These are phyloP conservation scores for Aspergillus mulundensis DNA, from an alignment of 495 filamentous ascomycete genomes.

Conservation along the genomic window DNA sequence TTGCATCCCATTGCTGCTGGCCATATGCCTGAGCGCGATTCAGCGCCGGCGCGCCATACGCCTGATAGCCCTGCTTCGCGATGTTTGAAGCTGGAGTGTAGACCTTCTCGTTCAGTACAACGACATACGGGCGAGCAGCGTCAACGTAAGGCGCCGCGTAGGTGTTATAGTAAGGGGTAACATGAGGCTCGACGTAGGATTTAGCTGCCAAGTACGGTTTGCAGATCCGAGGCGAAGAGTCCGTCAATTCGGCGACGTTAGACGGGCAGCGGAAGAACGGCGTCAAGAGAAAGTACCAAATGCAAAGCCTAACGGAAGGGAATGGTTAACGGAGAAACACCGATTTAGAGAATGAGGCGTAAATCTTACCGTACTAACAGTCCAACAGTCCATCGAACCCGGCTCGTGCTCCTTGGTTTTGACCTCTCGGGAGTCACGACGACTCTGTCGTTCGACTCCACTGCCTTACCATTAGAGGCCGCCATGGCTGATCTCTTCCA, in stretches of 20 bases:
- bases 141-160: slow-evolving; percentile 83
- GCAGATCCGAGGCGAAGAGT: slow-evolving; percentile 74
- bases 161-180: slow-evolving; percentile 80
- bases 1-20: slow-evolving; percentile 70
- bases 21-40: slow-evolving; percentile 60
- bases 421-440: slow-evolving; percentile 8
- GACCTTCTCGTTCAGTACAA: slow-evolving; percentile 59
- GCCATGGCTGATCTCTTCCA: slow-evolving; percentile 19
- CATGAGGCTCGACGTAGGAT: slow-evolving; percentile 65
- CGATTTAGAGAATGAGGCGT: background rate
- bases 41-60: slow-evolving; percentile 75
- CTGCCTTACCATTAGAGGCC: slow-evolving; percentile 26
- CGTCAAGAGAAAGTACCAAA: slow-evolving; percentile 83
- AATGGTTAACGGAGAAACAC: background rate
- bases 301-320: slow-evolving; percentile 55
- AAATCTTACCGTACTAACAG: slow-evolving; percentile 56
- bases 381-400: slow-evolving; percentile 51
- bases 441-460: slow-evolving; percentile 19
- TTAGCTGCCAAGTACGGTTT: slow-evolving; percentile 73
- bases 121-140: slow-evolving; percentile 68
- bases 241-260: slow-evolving; percentile 57
- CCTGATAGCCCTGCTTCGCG: slow-evolving; percentile 57
- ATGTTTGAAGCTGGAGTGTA: slow-evolving; percentile 62
- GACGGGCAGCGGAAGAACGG: slow-evolving; percentile 80
- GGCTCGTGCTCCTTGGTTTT: slow-evolving; percentile 27